phyloP scores from a whole-genome alignment of 495 filamentous ascomycete species.

The Trichocladium antarcticum region DNA sequence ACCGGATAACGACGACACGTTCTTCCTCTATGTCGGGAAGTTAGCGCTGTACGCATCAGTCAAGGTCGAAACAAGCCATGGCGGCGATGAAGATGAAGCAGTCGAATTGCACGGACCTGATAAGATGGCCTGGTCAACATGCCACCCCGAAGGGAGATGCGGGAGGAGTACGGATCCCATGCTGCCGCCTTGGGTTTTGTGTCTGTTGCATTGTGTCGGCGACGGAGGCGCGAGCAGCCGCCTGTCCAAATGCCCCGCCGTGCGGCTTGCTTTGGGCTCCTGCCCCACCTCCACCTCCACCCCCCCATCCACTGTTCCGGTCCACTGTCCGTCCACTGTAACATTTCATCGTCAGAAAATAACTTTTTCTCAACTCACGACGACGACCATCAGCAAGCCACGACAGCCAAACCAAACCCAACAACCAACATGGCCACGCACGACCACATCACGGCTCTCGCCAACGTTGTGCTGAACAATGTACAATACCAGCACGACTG shows the following conservation, averaged over 20 bases:
- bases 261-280: too few relatives aligned
- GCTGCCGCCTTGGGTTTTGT: background rate
- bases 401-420: background rate
- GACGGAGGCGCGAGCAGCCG: too few relatives aligned
- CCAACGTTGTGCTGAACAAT: conserved; percentile 63
- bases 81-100: background rate
- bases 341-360: too few relatives aligned
- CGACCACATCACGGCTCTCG: conserved; percentile 35
- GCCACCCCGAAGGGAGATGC: conserved; percentile 87
- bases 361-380: background rate
- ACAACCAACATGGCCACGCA: conserved; percentile 18
- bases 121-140: conserved; percentile 89
- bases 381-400: background rate
- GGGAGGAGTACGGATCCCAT: conserved; percentile 93
- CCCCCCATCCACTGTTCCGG: too few relatives aligned
- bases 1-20: conserved; percentile 88
- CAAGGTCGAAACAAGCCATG: background rate
- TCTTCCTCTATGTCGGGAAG: conserved; percentile 56
- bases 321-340: too few relatives aligned
- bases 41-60: background rate
- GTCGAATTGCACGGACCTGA: conserved; percentile 23
- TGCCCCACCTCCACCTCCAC: too few relatives aligned
- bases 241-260: too few relatives aligned
- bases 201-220: background rate
- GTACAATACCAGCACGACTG: conserved; percentile 81